Conservation (phyloP, 495 filamentous ascomycete genomes). For the Trichoderma orchidacearum region DNA sequence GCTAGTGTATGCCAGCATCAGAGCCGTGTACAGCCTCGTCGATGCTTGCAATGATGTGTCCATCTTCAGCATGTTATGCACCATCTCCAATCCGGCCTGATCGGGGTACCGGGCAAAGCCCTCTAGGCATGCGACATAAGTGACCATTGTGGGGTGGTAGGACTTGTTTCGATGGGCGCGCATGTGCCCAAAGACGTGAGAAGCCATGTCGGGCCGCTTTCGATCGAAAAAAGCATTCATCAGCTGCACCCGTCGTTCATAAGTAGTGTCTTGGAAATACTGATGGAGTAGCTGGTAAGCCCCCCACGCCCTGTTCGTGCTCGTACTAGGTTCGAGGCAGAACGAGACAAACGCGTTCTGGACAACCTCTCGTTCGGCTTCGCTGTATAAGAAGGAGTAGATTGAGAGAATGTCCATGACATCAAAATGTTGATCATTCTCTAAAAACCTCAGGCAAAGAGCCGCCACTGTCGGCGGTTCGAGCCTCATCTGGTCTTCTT, state of each 20-base stretch:
- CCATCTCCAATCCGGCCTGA: slow-evolving; percentile 47
- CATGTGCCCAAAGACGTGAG: slow-evolving; percentile 82
- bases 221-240: slow-evolving; percentile 79
- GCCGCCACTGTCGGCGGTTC: slow-evolving; percentile 58
- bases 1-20: slow-evolving; percentile 74
- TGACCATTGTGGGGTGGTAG: slow-evolving; percentile 51
- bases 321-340: slow-evolving; percentile 45
- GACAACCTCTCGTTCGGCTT: slow-evolving; percentile 48
- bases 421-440: slow-evolving; percentile 57
- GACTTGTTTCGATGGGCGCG: slow-evolving; percentile 42
- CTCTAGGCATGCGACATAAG: slow-evolving; percentile 63
- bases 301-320: slow-evolving; percentile 58
- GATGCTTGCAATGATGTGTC: slow-evolving; percentile 64
- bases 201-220: slow-evolving; percentile 65
- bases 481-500: slow-evolving; percentile 52
- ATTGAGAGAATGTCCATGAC: slow-evolving; percentile 65
- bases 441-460: slow-evolving; percentile 56
- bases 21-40: slow-evolving; percentile 61
- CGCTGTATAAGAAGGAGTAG: slow-evolving; percentile 47
- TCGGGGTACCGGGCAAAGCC: slow-evolving; percentile 58
- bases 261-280: slow-evolving; percentile 62
- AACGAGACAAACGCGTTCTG: slow-evolving; percentile 50
- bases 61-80: slow-evolving; percentile 88
- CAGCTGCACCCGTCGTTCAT: slow-evolving; percentile 46
- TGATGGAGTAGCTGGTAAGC: slow-evolving; percentile 63